Evolutionary conservation across 257 asterid genomes (phyloP), one percentile per base, ranked within the genome.

Genomic region (Sherardia arvensis): DNA sequence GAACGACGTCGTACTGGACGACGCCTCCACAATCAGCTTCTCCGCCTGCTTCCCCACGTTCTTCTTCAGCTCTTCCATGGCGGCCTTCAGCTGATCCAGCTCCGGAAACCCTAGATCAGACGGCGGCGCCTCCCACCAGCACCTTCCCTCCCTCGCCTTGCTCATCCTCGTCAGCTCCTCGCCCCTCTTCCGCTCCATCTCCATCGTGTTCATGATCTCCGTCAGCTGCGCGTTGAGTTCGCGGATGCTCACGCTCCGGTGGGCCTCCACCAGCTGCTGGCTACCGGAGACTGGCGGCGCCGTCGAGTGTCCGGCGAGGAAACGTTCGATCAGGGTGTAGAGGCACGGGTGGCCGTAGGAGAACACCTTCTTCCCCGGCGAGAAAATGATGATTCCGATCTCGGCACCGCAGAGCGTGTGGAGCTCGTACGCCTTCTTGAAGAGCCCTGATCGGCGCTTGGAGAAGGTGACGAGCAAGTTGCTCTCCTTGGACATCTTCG

Each of bases 121-220:
- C 28, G 76, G 32, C 0, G 84, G 80, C 10, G 67, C 62, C 77
- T 81, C 86, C 86, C 84, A 78, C 84, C 84, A 81, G 48, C 76
- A 49, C 43, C 59, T 51, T 0, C 65, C 73, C 7, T 51, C 54
- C 29, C 64, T 71, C 15, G 25, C 80, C 21, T 71, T 71, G 32
- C 83, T 76, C 8, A 76, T 58, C 45, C 66, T 59, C 38, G 27
- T 53, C 0, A 78, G 45, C 49, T 76, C 75, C 43, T 71, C 80
- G 2, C 83, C 72, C 0, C 62, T 68, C 66, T 65, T 69, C 33
- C 66, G 74, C 72, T 76, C 77, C 4, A 32, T 53, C 47, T 81
- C 87, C 62, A 73, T 20, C 45, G 66, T 68, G 27, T 57, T 59
- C n/a, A 66, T 48, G 27, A 73, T 40, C 29, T 73, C 76, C 45